phyloP scores from a whole-genome alignment of 2,329 filamentous ascomycete species.

The Botrytis tulipae region DNA sequence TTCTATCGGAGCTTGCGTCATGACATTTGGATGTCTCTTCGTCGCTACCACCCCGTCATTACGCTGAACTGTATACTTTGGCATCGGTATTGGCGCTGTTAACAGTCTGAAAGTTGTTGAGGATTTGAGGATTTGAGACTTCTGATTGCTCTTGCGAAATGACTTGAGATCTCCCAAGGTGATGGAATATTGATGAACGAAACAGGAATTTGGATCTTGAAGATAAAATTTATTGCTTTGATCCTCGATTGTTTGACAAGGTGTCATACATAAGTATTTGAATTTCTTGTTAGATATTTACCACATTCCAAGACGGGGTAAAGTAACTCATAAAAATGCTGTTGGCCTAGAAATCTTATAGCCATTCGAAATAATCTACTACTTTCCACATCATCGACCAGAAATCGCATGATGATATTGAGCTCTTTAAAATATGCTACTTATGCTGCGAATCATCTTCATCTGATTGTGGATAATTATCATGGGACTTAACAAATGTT shows the following conservation, averaged over 20 bases:
- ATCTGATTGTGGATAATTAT: background rate
- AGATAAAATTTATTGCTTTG: background rate
- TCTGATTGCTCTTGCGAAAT: background rate
- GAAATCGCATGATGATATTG: background rate
- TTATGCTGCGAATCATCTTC: conserved; percentile 3
- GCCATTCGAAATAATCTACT: background rate
- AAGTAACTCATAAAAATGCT: background rate
- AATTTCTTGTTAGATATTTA: background rate
- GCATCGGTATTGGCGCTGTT: background rate
- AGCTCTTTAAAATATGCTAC: background rate
- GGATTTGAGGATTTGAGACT: too few relatives aligned
- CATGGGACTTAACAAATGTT: background rate
- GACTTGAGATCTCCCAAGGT: too few relatives aligned
- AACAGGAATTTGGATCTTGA: background rate
- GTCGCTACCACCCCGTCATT: background rate
- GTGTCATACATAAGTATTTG: background rate
- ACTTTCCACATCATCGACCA: background rate
- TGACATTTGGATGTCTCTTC: background rate
- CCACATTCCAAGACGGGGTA: conserved; percentile 6
- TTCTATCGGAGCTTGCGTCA: background rate
- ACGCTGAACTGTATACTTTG: background rate
- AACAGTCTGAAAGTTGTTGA: background rate
- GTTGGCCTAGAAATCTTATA: background rate
- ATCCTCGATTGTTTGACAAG: background rate
- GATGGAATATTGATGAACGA: background rate